A percentile compares a stretch with the other conserved stretches of the same genome.
These are phyloP conservation scores for Trametes coccinea DNA, from an alignment of 768 basidiomycete genomes.

Conservation along the genomic window DNA sequence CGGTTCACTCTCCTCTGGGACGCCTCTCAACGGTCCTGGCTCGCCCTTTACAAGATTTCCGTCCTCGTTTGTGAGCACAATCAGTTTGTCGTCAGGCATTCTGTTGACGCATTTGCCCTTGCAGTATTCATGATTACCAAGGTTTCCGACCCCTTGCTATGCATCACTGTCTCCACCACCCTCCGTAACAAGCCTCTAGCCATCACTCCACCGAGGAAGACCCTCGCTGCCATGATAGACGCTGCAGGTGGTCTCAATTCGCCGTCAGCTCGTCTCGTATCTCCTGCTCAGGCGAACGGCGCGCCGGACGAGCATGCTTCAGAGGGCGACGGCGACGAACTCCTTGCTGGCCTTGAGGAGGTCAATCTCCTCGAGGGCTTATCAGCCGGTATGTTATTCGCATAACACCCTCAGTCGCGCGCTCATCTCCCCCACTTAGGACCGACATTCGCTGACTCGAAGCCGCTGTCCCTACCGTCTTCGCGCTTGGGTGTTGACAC, in stretches of 20 bases:
- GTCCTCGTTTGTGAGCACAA: slow-evolving; percentile 71
- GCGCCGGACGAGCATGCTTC: slow-evolving; percentile 3
- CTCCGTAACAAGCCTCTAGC: slow-evolving; percentile 76
- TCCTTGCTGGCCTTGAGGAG: slow-evolving; percentile 58
- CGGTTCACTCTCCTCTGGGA: slow-evolving; percentile 70
- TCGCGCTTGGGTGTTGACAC: slow-evolving; percentile 69
- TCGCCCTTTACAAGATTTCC: slow-evolving; percentile 76
- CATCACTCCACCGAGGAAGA: slow-evolving; percentile 40
- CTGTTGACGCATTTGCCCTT: background rate
- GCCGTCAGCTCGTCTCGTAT: slow-evolving; percentile 10
- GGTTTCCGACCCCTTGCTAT: slow-evolving; percentile 74
- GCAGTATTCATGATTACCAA: slow-evolving; percentile 74
- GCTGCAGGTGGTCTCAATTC: slow-evolving; percentile 32
- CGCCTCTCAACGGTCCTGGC: slow-evolving; percentile 59
- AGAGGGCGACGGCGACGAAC: slow-evolving; percentile 40
- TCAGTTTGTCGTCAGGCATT: too few species aligned
- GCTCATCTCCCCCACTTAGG: slow-evolving; percentile 32
- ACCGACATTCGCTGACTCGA: slow-evolving; percentile 41
- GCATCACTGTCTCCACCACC: slow-evolving; percentile 83
- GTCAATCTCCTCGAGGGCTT: slow-evolving; percentile 70
- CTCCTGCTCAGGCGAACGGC: slow-evolving; percentile 34
- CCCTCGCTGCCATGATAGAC: slow-evolving; percentile 36
- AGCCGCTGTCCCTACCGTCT: slow-evolving; percentile 56
- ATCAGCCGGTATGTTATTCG: slow-evolving; percentile 45
- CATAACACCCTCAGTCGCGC: too few species aligned